Conservation (phyloP, 169 alveolate species). For the Eimeria acervulina region DNA sequence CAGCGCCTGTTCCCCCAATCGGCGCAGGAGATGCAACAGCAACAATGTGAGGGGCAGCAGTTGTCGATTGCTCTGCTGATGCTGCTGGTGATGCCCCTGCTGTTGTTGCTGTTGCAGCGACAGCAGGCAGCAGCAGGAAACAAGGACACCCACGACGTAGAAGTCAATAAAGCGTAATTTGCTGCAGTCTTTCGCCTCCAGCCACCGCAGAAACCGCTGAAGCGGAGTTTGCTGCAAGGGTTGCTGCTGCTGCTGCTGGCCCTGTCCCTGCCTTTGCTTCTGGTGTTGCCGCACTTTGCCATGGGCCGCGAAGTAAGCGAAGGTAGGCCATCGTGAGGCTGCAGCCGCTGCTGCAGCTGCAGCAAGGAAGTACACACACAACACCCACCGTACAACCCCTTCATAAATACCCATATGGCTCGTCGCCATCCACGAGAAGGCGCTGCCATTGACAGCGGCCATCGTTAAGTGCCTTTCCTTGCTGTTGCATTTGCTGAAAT, state of each 20-base stretch:
- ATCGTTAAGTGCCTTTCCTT: background rate
- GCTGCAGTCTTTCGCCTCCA: conserved; percentile 54
- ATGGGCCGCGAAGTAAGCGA: conserved; percentile 49
- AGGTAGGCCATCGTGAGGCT: conserved; percentile 17
- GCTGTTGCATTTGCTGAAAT: background rate
- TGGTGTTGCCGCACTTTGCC: conserved; percentile 47
- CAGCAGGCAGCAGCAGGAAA: conserved; percentile 42
- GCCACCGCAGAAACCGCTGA: conserved; percentile 6
- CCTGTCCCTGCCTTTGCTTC: background rate
- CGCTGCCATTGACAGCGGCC: background rate
- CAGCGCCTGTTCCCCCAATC: conserved; percentile 47
- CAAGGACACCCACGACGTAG: conserved; percentile 26
- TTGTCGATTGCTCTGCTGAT: background rate
- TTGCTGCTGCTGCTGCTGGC: conserved; percentile 15
- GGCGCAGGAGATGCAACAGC: conserved; percentile 61
- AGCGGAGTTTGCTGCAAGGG: background rate
- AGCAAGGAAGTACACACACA: conserved; percentile 57
- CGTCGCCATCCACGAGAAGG: background rate
- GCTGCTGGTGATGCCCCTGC: background rate
- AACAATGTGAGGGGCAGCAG: conserved; percentile 51
- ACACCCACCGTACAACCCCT: background rate
- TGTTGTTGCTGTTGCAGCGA: background rate
- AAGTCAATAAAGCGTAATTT: conserved; percentile 46
- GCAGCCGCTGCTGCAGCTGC: conserved; percentile 72
- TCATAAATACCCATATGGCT: background rate